Evolutionary conservation across 164 flowering plant genomes (phyloP), one percentile per base, ranked within the genome.

Genomic region (Santalum album): DNA sequence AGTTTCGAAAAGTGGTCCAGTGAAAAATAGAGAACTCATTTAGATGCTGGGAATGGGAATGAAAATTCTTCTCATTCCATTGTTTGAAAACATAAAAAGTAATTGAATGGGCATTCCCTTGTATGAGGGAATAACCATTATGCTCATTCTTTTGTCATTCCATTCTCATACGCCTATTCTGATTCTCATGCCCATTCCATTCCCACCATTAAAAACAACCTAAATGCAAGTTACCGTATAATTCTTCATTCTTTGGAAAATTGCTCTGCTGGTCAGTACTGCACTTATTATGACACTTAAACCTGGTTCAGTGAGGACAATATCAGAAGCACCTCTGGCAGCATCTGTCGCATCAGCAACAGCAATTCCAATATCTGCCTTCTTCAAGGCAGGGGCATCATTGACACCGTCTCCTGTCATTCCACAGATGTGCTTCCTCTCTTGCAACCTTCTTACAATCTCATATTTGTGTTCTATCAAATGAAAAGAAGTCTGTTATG

Each of bases 371-470:
- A 74, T 74, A 51, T 74, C 78, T 2, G 78, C 78, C 58, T 68
- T 74, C 63, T 74, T 74, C 53, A 74, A 52, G 50, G 78, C 78
- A 65, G 78, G 78, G 22, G 78, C 78, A 68, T 74, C 78, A 54
- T 74, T 74, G 51, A 74, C 78, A 39, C 78, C 78, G 59, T 74
- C 78, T 29, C 78, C 78, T 1, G 78, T 74, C 78, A 74, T 74
- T 49, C 78, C 78, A 62, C 75, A 70, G 6, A 74, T 74, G 49
- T 74, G 78, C 55, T 74, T 74, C 50, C 53, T 74, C 57, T 74
- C 74, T 52, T 74, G 75, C 52, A 74, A 57, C 60, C 49, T 70
- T 60, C 46, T 74, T 50, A 74, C 75, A 22, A 74, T 74, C 57
- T 70, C 75, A 39, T 74, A 74, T 27, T 74, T 74, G 26, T 74